Percentiles rank a stretch among this genome's conserved stretches.
phyloP scores from a whole-genome alignment of 2,329 filamentous ascomycete species.

The Colletotrichum sp. region DNA sequence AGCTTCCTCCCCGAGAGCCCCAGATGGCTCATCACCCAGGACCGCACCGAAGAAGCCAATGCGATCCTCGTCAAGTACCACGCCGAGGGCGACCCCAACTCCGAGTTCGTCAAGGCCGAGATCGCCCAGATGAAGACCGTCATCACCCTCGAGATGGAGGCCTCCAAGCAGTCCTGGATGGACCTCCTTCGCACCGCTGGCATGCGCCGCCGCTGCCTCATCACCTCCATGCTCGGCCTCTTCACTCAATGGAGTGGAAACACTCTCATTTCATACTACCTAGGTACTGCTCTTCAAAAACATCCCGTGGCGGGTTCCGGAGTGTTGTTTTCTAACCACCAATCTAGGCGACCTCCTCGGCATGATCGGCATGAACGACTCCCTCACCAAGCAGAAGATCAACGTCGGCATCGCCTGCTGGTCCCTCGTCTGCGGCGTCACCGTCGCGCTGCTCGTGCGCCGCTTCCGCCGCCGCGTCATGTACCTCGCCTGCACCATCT shows the following conservation, averaged over 20 bases:
- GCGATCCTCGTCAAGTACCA: slow-evolving; percentile 46
- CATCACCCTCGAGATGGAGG: slow-evolving; percentile 58
- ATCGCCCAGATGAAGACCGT: slow-evolving; percentile 65
- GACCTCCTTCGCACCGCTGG: slow-evolving; percentile 56
- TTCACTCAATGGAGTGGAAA: slow-evolving; percentile 62
- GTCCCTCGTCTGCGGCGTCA: slow-evolving; percentile 48
- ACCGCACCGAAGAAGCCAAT: slow-evolving; percentile 35
- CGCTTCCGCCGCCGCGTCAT: slow-evolving; percentile 49
- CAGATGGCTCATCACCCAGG: slow-evolving; percentile 35
- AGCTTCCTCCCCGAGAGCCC: slow-evolving; percentile 36
- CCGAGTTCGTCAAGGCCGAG: slow-evolving; percentile 61
- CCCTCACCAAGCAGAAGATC: slow-evolving; percentile 43
- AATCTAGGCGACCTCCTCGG: slow-evolving; percentile 41
- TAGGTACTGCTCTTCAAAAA: slow-evolving; percentile 22
- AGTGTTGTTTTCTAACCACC: background rate
- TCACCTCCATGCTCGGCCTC: slow-evolving; percentile 54
- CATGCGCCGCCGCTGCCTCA: slow-evolving; percentile 53
- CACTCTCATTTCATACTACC: slow-evolving; percentile 53
- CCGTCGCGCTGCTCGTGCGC: slow-evolving; percentile 47
- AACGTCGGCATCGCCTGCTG: slow-evolving; percentile 54
- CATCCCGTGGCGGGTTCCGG: background rate
- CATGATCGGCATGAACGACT: slow-evolving; percentile 49
- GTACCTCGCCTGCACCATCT: slow-evolving; percentile 52
- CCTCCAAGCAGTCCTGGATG: slow-evolving; percentile 56
- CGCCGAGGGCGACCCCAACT: slow-evolving; percentile 55